Evolutionary conservation across 2,329 filamentous ascomycete genomes (phyloP).

Genomic region (Penicillium sp.): DNA sequence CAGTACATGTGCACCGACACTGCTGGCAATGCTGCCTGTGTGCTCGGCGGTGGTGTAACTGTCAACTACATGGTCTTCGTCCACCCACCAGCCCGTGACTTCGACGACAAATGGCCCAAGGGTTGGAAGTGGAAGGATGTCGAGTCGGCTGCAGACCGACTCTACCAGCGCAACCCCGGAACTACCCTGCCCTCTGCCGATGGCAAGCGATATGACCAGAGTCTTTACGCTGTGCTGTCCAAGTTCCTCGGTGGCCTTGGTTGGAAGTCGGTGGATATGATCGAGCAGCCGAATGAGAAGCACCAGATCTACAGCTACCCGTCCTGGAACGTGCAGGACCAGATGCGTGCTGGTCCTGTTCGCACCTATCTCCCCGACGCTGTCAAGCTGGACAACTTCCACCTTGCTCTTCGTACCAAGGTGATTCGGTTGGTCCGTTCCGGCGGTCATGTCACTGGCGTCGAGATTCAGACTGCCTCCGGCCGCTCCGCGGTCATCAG

Average conservation of each 20-base stretch:
- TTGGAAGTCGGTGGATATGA: slow-evolving; percentile 63
- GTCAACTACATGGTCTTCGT: slow-evolving; percentile 33
- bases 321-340: slow-evolving; percentile 65
- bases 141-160: slow-evolving; percentile 55
- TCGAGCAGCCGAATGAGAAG: slow-evolving; percentile 60
- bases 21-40: slow-evolving; percentile 25
- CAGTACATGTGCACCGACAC: slow-evolving; percentile 25
- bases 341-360: slow-evolving; percentile 67
- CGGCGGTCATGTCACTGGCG: slow-evolving; percentile 60
- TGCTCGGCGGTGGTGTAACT: slow-evolving; percentile 30
- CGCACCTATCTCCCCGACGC: slow-evolving; percentile 68
- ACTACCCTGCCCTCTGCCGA: slow-evolving; percentile 66
- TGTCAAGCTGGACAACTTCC: slow-evolving; percentile 61
- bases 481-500: slow-evolving; percentile 59
- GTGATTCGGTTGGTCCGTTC: slow-evolving; percentile 66
- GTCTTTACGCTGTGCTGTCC: slow-evolving; percentile 63
- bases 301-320: slow-evolving; percentile 63
- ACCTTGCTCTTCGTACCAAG: slow-evolving; percentile 63
- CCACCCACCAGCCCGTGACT: slow-evolving; percentile 59
- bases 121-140: slow-evolving; percentile 70
- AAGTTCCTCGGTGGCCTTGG: slow-evolving; percentile 58
- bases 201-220: slow-evolving; percentile 64
- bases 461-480: slow-evolving; percentile 25
- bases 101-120: slow-evolving; percentile 68
- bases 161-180: slow-evolving; percentile 69